Percentiles rank a stretch among this genome's conserved stretches.
Conservation (phyloP, 140 eudicot species). For the Anethum foeniculum region DNA sequence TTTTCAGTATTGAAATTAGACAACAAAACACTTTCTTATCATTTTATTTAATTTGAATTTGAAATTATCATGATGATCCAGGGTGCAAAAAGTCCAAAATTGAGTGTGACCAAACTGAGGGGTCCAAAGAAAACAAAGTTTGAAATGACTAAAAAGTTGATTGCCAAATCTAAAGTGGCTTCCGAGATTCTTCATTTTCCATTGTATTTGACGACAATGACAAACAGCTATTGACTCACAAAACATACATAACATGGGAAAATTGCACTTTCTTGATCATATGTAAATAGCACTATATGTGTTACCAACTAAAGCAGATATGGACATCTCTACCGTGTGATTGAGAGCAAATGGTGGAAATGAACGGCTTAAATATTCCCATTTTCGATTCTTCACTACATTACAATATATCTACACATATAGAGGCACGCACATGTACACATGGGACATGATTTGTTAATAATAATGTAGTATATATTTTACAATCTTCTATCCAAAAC, state of each 20-base stretch:
- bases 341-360: constrained; percentile 3
- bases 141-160: constrained; percentile 1
- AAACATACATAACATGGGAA: constrained; percentile 5
- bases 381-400: neutral
- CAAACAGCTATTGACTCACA: neutral
- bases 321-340: neutral
- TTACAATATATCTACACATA: neutral
- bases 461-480: neutral
- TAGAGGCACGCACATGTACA: constrained; percentile 1
- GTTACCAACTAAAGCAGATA: neutral
- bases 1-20: neutral
- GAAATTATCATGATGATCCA: neutral
- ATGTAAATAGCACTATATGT: neutral
- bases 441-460: neutral
- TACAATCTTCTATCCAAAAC: neutral
- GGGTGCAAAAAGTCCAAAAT: neutral
- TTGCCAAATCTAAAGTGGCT: constrained; percentile 3
- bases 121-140: neutral
- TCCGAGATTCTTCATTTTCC: neutral
- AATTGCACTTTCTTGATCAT: neutral
- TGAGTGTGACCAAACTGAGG: neutral
- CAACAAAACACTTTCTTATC: neutral
- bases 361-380: neutral
- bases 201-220: neutral
- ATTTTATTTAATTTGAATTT: neutral